Percentiles rank a stretch among this genome's conserved stretches.
Conservation (phyloP, 768 basidiomycete species). For the Udeniomyces megalosporus region DNA sequence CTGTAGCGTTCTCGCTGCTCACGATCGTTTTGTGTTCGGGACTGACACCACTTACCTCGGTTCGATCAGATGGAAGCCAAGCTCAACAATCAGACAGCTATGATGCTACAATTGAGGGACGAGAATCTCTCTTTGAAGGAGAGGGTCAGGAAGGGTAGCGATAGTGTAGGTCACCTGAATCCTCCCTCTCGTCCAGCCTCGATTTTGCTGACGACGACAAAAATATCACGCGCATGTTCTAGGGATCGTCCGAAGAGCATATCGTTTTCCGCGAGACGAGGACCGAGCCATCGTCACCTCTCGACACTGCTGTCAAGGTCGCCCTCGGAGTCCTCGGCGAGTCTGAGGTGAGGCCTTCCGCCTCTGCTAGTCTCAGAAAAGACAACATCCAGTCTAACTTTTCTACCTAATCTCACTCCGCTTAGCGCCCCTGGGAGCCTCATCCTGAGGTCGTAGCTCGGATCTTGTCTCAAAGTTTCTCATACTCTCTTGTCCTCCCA, state of each 20-base stretch:
- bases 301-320: slow-evolving; percentile 13
- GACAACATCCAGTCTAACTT: neutral
- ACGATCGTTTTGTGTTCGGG: neutral
- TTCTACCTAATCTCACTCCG: neutral
- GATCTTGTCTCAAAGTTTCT: slow-evolving; percentile 14
- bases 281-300: slow-evolving; percentile 4
- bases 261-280: neutral
- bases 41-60: neutral
- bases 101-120: slow-evolving; percentile 14
- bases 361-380: neutral
- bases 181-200: neutral
- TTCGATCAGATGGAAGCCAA: slow-evolving; percentile 10
- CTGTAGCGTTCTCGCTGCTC: neutral
- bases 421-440: neutral
- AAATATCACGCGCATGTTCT: neutral
- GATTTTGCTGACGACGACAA: neutral
- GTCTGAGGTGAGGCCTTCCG: neutral
- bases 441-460: slow-evolving; percentile 6
- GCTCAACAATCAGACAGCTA: slow-evolving; percentile 9
- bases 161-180: neutral
- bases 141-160: neutral
- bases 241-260: no score
- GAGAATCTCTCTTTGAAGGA: slow-evolving; percentile 14
- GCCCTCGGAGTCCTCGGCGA: slow-evolving; percentile 12
- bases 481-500: slow-evolving; percentile 13